A percentile compares a stretch with the other conserved stretches of the same genome.
Conservation (phyloP, 495 filamentous ascomycete species). For the Neurospora terricola region DNA sequence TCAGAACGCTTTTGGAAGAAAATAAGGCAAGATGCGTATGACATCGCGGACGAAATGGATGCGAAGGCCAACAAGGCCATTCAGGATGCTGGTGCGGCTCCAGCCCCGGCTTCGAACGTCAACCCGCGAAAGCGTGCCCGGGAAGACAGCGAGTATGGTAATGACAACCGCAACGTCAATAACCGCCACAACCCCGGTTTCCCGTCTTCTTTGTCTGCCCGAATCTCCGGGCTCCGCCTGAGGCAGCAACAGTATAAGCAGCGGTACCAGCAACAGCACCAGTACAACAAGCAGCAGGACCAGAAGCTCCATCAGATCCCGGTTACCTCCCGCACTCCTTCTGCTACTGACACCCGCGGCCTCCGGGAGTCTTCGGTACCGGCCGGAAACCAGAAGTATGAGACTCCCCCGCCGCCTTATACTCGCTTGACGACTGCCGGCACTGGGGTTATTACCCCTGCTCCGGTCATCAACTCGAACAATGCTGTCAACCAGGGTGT, state of each 20-base stretch:
- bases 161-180: not conserved
- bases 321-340: not conserved
- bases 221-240: not conserved
- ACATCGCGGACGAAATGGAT: not conserved
- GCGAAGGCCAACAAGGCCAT: not conserved
- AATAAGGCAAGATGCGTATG: not conserved
- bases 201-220: not conserved
- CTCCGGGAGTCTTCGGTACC: not conserved
- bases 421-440: not conserved
- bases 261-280: not conserved
- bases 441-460: not conserved
- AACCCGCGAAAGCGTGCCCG: not conserved
- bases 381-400: not conserved
- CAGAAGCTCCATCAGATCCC: not conserved
- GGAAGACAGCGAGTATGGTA: not conserved
- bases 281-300: not conserved
- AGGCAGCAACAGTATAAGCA: not conserved
- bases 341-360: not conserved
- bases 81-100: not conserved
- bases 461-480: not conserved
- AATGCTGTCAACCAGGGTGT: not conserved
- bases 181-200: not conserved
- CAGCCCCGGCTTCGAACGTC: not conserved
- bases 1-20: not conserved
- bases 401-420: not conserved